A percentile compares a stretch with the other conserved stretches of the same genome.
Evolutionary conservation across 1,139 yeast genomes (phyloP).

Genomic region (Taphrina deformans): DNA sequence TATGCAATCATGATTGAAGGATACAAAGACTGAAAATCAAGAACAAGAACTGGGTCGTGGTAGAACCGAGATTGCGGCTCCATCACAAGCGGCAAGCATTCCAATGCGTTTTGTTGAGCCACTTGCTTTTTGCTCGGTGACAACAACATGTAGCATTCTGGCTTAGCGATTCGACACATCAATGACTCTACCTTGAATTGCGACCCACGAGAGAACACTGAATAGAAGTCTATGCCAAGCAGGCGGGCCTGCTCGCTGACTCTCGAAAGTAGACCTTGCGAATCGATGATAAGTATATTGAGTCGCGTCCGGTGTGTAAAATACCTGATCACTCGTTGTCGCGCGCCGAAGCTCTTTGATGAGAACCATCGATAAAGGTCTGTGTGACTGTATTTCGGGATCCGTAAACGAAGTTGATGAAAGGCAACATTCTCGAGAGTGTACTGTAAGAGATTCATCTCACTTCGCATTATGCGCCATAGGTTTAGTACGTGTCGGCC

Average conservation of each 20-base stretch:
- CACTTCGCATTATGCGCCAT: slow-evolving; percentile 74
- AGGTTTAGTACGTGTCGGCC: slow-evolving; percentile 83
- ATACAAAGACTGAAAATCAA: slow-evolving; percentile 90
- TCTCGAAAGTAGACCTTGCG: slow-evolving; percentile 66
- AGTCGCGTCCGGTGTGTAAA: slow-evolving; percentile 54
- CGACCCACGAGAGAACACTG: slow-evolving; percentile 86
- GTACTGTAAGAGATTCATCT: slow-evolving; percentile 63
- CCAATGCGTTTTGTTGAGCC: slow-evolving; percentile 79
- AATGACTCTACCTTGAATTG: slow-evolving; percentile 91
- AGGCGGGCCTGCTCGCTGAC: slow-evolving; percentile 82
- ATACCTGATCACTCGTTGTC: slow-evolving; percentile 54
- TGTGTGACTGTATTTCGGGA: slow-evolving; percentile 62
- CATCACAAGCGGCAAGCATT: slow-evolving; percentile 85
- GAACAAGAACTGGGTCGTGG: slow-evolving; percentile 81
- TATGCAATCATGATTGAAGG: slow-evolving; percentile 92
- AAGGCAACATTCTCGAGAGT: slow-evolving; percentile 74
- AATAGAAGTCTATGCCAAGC: slow-evolving; percentile 84
- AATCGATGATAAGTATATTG: slow-evolving; percentile 56
- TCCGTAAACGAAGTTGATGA: slow-evolving; percentile 63
- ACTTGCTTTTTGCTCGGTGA: slow-evolving; percentile 85
- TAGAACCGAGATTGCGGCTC: slow-evolving; percentile 86
- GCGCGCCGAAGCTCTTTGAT: slow-evolving; percentile 40
- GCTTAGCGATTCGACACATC: slow-evolving; percentile 67
- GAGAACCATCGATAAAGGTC: slow-evolving; percentile 57
- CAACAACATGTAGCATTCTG: slow-evolving; percentile 67